A percentile compares a stretch with the other conserved stretches of the same genome.
These are phyloP conservation scores for Pelargonium citronellum DNA, from an alignment of 441 rosid species.

Conservation along the genomic window DNA sequence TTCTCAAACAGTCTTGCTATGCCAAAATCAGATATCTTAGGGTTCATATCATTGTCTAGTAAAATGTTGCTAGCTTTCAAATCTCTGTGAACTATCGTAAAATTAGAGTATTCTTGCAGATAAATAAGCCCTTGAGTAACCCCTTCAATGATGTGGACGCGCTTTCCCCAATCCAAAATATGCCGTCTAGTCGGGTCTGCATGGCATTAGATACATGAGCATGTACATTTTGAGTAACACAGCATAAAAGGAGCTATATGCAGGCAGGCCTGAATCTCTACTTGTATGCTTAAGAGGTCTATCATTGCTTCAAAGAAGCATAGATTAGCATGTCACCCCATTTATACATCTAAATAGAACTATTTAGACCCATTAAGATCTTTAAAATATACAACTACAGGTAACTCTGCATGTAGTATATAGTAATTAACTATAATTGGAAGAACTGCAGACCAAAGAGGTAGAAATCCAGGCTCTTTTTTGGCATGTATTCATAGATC, in stretches of 20 bases:
- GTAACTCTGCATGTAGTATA: no score
- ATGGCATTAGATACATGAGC: not conserved
- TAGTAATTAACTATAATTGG: not conserved
- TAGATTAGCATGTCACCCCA: not conserved
- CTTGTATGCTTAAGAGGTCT: not conserved
- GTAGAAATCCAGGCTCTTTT: constrained; percentile 19
- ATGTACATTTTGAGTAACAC: not conserved
- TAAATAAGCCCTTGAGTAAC: constrained; percentile 37
- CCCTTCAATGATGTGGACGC: constrained; percentile 32
- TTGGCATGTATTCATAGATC: constrained; percentile 20
- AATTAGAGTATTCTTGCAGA: constrained; percentile 36
- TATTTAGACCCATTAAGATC: not conserved
- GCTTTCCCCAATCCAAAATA: constrained; percentile 31
- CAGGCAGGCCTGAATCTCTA: not conserved
- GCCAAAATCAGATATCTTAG: constrained; percentile 36
- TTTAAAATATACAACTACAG: no score
- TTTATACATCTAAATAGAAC: not conserved
- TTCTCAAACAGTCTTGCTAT: constrained; percentile 25
- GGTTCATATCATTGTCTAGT: constrained; percentile 28
- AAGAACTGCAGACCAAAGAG: constrained; percentile 15
- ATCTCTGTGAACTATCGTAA: constrained; percentile 31
- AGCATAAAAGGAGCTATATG: not conserved
- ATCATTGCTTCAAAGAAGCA: not conserved
- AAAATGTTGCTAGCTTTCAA: constrained; percentile 33
- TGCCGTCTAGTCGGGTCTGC: constrained; percentile 18